Conservation (phyloP, 148 eudicot genomes). For the Heliamphora exappendiculata region DNA sequence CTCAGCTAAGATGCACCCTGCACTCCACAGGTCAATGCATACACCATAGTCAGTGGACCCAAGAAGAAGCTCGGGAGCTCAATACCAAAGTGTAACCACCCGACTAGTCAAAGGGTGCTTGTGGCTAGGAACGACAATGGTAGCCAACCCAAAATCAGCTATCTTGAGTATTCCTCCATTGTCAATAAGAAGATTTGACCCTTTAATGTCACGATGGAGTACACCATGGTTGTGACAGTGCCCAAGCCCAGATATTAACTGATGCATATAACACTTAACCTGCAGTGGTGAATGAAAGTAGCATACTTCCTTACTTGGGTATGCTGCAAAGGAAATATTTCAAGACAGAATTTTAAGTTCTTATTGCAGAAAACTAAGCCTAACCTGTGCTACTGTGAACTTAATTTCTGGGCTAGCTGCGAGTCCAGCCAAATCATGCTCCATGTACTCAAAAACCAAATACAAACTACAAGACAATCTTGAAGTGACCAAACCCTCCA, state of each 20-base stretch:
- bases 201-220: constrained; percentile 90
- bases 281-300: constrained; percentile 22
- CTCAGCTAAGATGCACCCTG: constrained; percentile 89
- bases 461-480: constrained; percentile 97
- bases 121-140: constrained; percentile 71
- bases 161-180: no score
- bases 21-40: constrained; percentile 92
- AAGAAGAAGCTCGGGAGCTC: constrained; percentile 95
- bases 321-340: not conserved
- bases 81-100: constrained; percentile 92
- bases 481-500: constrained; percentile 91
- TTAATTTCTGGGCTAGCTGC: constrained; percentile 87
- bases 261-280: constrained; percentile 89
- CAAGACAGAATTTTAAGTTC: not conserved
- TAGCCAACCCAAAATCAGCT: no score
- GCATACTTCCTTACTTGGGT: not conserved
- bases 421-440: constrained; percentile 94
- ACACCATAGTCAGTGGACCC: constrained; percentile 88
- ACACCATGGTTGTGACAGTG: constrained; percentile 81
- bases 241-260: constrained; percentile 82
- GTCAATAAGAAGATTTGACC: no score
- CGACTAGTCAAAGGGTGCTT: constrained; percentile 91
- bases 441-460: constrained; percentile 91
- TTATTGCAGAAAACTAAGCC: constrained; percentile 16
- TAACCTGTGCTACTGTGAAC: constrained; percentile 85